These are phyloP conservation scores for Trichocomaceae sp. DNA, from an alignment of 2,329 filamentous ascomycete species.

Conservation along the genomic window DNA sequence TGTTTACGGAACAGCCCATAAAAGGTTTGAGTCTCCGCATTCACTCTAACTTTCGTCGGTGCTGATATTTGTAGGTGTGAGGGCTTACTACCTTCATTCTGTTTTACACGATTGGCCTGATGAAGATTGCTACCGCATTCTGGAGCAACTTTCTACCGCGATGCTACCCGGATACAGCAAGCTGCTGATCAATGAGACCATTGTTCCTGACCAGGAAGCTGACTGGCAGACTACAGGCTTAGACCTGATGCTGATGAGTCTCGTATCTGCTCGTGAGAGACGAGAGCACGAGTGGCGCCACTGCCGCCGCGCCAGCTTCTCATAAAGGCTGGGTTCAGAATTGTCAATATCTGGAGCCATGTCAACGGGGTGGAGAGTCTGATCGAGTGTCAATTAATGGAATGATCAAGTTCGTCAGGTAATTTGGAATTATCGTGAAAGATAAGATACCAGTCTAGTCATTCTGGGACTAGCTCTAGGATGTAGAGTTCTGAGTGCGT, in stretches of 20 bases:
- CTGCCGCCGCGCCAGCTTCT: slow-evolving; percentile 13
- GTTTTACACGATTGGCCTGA: slow-evolving; percentile 34
- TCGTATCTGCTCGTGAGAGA: slow-evolving; percentile 12
- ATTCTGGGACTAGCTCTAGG: no score
- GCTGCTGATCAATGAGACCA: slow-evolving; percentile 26
- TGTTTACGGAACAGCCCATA: slow-evolving; percentile 42
- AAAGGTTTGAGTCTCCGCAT: slow-evolving; percentile 26
- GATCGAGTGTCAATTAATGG: no score
- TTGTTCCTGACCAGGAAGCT: slow-evolving; percentile 25
- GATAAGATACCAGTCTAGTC: no score
- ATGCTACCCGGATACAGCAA: slow-evolving; percentile 26
- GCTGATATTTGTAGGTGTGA: no score
- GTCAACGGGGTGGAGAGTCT: slow-evolving; percentile 12
- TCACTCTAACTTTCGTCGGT: no score
- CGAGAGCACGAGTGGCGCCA: slow-evolving; percentile 11
- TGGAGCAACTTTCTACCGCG: slow-evolving; percentile 20
- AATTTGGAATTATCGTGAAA: no score
- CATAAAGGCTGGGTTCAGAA: slow-evolving; percentile 22
- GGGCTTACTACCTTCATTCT: slow-evolving; percentile 32
- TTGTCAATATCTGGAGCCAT: slow-evolving; percentile 21
- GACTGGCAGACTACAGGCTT: slow-evolving; percentile 35
- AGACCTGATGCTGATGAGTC: slow-evolving; percentile 13
- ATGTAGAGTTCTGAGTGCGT: no score
- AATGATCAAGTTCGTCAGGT: no score
- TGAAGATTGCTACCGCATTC: slow-evolving; percentile 26